Base-by-base conservation (phyloP, 1,139 yeast species). In the Wickerhamomyces sp. region DNA sequence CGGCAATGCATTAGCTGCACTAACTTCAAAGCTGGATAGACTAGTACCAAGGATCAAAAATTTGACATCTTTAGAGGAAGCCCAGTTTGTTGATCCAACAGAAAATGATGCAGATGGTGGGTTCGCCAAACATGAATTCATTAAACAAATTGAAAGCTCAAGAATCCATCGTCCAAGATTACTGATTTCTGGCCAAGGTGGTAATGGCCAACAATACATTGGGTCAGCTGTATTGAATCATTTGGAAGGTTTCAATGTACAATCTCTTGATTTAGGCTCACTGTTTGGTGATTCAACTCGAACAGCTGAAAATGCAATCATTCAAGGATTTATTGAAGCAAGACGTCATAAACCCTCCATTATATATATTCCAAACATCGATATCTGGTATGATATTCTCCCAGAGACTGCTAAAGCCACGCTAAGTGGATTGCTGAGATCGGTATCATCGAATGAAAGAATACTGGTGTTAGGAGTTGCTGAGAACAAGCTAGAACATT, bases 161-260 rank as follows among this genome's bases (percentile, higher is more conserved):
- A 69, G 97, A 47, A 70, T 86, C 1, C 90, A 83, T 59, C 77
- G 88, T 46, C 99, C 99, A 1, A 77, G 94, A 47, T 61, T 92
- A 26, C 65, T 89, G 29, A 69, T 92, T 2, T 65, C 78, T 38
- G 97, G 98, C 2, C 66, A 68, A 3, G 65, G 70, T n/a, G 97
- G 97, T 0, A 77, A 76, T 63, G 99, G 98, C 2, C 96, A 90
- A 52, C 87, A 81, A 50, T 90, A 92, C 59, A 59, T 94, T 14
- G 85, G 92, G 9, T 73, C 92, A 1, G 97, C 97, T 0, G 69
- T 89, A 14, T 65, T 92, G 42, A 86, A 89, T 53, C 75, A 79
- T 51, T 67, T 94, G 44, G 98, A 92, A 63, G 96, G 96, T 0
- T 89, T 82, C 53, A 95, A 89, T 56, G 81, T 89, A 9, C 97